Evolutionary conservation across 140 eudicot genomes (phyloP).

Genomic region (Oenanthe javanica): DNA sequence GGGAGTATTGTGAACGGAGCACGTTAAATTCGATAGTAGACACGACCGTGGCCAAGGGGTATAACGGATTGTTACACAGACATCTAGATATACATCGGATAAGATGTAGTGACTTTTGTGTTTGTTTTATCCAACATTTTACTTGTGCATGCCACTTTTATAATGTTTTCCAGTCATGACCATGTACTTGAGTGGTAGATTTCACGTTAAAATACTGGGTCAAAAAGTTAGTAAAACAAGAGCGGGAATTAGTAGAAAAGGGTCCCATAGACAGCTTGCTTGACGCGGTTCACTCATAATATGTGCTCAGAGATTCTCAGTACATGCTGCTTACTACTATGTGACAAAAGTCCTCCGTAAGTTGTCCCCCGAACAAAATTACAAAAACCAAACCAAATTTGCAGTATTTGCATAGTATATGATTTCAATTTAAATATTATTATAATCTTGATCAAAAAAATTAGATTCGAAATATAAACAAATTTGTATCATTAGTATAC

Average conservation of each 20-base stretch:
- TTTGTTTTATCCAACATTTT: neutral
- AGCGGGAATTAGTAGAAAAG: neutral
- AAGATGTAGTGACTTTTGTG: neutral
- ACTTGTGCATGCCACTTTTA: neutral
- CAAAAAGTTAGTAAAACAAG: slow-evolving; percentile 4
- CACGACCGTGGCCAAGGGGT: neutral
- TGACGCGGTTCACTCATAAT: neutral
- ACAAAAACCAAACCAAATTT: neutral
- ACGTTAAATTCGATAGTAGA: neutral
- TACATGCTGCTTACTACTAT: neutral
- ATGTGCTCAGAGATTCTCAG: neutral
- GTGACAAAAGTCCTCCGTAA: neutral
- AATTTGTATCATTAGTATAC: too few relatives aligned
- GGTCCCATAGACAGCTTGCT: slow-evolving; percentile 1
- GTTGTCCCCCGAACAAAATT: neutral
- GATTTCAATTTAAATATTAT: too few relatives aligned
- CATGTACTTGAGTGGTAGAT: neutral
- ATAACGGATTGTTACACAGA: neutral
- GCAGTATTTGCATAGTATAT: too few relatives aligned
- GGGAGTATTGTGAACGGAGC: neutral
- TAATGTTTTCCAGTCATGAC: neutral
- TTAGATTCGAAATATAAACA: too few relatives aligned
- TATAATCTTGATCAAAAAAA: too few relatives aligned
- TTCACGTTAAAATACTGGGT: neutral
- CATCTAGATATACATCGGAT: neutral